Evolutionary conservation across 148 eudicot genomes (phyloP), one percentile per base, ranked within the genome.

Genomic region (Silene conica): DNA sequence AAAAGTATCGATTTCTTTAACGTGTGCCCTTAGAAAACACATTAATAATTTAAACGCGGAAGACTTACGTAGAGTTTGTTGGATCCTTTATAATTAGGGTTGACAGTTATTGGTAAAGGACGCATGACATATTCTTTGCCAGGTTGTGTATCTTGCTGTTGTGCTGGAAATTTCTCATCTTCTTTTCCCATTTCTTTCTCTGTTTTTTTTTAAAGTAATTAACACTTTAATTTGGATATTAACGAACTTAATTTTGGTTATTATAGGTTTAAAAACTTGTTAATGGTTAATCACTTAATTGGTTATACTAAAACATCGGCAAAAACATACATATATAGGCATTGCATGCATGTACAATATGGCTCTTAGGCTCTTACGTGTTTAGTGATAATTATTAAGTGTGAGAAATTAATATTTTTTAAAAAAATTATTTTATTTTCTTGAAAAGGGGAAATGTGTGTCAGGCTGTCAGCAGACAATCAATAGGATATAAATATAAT

Each of bases 61-160:
- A n/a, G n/a, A n/a, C n/a, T n/a, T n/a, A n/a, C n/a, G n/a, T n/a
- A n/a, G n/a, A n/a, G 83, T 38, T 80, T 80, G 70, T 72, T 73
- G 46, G 83, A 80, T 16, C 80, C 80, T 60, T 60, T 59, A 61
- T 80, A 76, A 20, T 67, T 61, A 46, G 79, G 73, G 23, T 72
- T 59, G 28, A 72, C 67, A 59, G 73, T 41, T 4, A 57, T 46
- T 2, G 80, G 83, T 18, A 46, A 54, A 14, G 78, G 82, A 62
- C 56, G 8, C 80, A 76, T 76, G 38, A 76, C 31, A 18, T 59
- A 70, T 20, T 76, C 69, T 61, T 45, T 46, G 31, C 74, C 79
- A 5, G 79, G 79, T 70, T 76, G 79, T 41, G 41, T 60, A 11
- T 69, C 74, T 56, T 76, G 79, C 11, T 52, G 73, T n/a, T 69